Base-by-base conservation (phyloP, 176 grass and related monocot species). In the Avena atlantica region DNA sequence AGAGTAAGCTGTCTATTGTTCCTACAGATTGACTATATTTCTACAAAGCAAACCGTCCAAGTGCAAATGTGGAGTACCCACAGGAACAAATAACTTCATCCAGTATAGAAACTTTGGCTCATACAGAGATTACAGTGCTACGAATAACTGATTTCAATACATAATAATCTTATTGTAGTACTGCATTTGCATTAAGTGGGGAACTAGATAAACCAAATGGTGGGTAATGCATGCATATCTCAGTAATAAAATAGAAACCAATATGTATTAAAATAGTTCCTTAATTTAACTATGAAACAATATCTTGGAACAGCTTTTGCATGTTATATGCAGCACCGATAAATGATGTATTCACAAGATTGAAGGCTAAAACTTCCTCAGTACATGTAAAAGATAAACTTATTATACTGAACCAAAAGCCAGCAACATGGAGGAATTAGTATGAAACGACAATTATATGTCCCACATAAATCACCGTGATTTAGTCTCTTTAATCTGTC, bases 51-150 rank as follows among this genome's bases (percentile, higher is more conserved):
- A 64, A 66, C 25, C 5, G 5, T 15, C 63, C 63, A 66, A 7
- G 12, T 31, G 24, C 12, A 66, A 66, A 59, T 59, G 19, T 40
- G 49, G 73, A 81, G 80, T 47, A 66, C 57, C 48, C n/a, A 12
- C 49, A 57, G 6, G 49, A 79, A 42, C 12, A 80, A 76, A 67
- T 16, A n/a, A 66, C 56, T 85, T 34, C 13, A 79, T 71, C 44
- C 16, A 34, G 16, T 42, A 86, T 58, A 15, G 64, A 24, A 59
- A 86, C 50, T 81, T 81, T 86, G 53, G 58, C 61, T 69, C 34
- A 13, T 71, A 65, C 1, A 34, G 47, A 85, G 9, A n/a, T 14
- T 68, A 75, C 56, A 81, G 34, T 76, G 57, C 29, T 16, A 12
- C 0, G 1, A 60, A 48, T 11, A 9, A 20, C 55, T 80, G 42